These are phyloP conservation scores for Pseudogymnoascus sp. DNA, from an alignment of 2,329 filamentous ascomycete species.

Conservation along the genomic window DNA sequence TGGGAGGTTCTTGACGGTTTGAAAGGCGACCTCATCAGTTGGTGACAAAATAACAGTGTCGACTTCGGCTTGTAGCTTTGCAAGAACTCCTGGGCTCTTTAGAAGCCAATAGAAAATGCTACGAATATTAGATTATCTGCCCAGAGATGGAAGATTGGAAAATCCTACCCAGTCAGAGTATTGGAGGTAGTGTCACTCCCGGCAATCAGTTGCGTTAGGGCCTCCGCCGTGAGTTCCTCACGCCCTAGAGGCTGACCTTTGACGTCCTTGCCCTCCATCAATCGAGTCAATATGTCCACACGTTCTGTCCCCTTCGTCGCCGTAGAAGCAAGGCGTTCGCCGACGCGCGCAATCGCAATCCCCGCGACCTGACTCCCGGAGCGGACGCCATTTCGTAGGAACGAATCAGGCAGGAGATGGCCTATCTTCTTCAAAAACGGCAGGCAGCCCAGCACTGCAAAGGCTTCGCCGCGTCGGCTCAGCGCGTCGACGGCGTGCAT, in stretches of 20 bases:
- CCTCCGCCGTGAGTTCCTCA: conserved; percentile 76
- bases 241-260: conserved; percentile 66
- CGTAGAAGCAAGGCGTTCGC: conserved; percentile 55
- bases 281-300: conserved; percentile 68
- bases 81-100: conserved; percentile 59
- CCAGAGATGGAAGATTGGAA: neutral
- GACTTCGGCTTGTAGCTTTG: conserved; percentile 64
- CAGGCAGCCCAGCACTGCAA: conserved; percentile 65
- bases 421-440: conserved; percentile 71
- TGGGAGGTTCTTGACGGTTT: conserved; percentile 63
- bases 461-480: conserved; percentile 82
- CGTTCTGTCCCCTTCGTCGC: conserved; percentile 57
- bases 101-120: conserved; percentile 71
- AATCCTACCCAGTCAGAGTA: conserved; percentile 37
- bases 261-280: conserved; percentile 81
- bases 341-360: conserved; percentile 76
- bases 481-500: conserved; percentile 76
- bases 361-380: conserved; percentile 74
- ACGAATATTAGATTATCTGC: conserved; percentile 40
- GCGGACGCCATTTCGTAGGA: conserved; percentile 64
- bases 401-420: conserved; percentile 68
- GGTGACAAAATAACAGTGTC: conserved; percentile 57
- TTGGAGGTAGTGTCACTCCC: conserved; percentile 69
- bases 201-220: conserved; percentile 76
- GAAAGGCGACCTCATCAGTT: conserved; percentile 58